These are phyloP conservation scores for Cladosporium sp. DNA, from an alignment of 2,329 filamentous ascomycete genomes.

Conservation along the genomic window DNA sequence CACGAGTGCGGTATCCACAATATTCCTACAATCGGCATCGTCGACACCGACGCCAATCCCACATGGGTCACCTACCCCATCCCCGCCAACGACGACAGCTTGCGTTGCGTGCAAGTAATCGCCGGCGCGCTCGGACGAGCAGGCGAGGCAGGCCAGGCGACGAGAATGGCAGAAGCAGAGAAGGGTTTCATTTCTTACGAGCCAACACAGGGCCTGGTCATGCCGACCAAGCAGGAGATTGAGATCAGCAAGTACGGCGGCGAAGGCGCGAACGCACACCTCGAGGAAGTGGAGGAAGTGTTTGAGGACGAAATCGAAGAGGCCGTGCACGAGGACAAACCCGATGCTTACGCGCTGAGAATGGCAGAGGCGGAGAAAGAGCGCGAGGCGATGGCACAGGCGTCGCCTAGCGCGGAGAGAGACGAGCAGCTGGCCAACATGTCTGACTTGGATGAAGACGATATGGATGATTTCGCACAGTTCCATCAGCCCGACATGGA, in stretches of 20 bases:
- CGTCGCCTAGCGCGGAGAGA: neutral
- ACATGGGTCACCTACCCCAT: conserved; percentile 96
- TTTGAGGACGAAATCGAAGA: conserved; percentile 7
- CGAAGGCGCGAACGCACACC: neutral
- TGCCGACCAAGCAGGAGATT: conserved; percentile 17
- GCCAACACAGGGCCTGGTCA: conserved; percentile 30
- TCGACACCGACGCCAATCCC: conserved; percentile 90
- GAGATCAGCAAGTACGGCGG: conserved; percentile 8
- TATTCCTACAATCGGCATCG: conserved; percentile 89
- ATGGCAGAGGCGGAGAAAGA: conserved; percentile 7
- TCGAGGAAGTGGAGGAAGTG: conserved; percentile 15
- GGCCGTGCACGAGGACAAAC: neutral
- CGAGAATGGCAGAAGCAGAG: conserved; percentile 60
- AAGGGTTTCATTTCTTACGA: conserved; percentile 59
- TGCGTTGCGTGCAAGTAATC: conserved; percentile 76
- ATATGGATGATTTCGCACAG: neutral
- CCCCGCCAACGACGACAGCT: conserved; percentile 93
- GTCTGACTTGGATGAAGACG: neutral
- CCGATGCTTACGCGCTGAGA: conserved; percentile 2
- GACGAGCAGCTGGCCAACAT: conserved; percentile 7
- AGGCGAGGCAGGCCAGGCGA: conserved; percentile 69
- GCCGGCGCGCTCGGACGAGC: conserved; percentile 81
- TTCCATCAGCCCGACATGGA: neutral
- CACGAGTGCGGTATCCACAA: conserved; percentile 86
- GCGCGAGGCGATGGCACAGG: conserved; percentile 3